Evolutionary conservation across 768 basidiomycete genomes (phyloP).

Genomic region (Boletellus ananas): DNA sequence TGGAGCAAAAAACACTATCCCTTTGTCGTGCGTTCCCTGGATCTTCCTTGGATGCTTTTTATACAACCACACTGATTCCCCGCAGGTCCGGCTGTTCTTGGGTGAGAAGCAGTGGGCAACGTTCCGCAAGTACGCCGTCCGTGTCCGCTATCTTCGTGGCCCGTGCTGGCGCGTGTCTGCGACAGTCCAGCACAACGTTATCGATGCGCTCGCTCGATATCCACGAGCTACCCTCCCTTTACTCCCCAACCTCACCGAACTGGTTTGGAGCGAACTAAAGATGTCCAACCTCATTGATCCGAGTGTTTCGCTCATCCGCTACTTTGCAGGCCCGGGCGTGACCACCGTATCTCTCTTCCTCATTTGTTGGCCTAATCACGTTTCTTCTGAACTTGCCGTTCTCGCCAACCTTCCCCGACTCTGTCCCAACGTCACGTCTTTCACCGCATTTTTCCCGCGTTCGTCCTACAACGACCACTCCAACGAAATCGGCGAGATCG

Average conservation of each 20-base stretch:
- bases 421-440: constrained; percentile 27
- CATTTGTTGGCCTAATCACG: constrained; percentile 23
- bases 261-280: constrained; percentile 25
- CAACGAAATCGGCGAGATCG: constrained; percentile 23
- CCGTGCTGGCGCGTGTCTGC: constrained; percentile 20
- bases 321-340: constrained; percentile 22
- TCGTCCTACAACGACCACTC: constrained; percentile 28
- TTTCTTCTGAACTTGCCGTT: constrained; percentile 18
- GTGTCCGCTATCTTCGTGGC: constrained; percentile 21
- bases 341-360: constrained; percentile 20
- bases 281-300: constrained; percentile 23
- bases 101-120: constrained; percentile 26
- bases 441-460: constrained; percentile 24
- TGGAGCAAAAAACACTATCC: constrained; percentile 22
- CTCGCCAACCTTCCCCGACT: constrained; percentile 16
- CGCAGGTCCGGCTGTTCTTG: constrained; percentile 23
- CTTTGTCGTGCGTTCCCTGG: constrained; percentile 15
- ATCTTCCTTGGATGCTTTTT: not conserved
- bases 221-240: constrained; percentile 15
- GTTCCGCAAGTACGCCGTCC: constrained; percentile 23
- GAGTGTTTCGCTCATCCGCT: constrained; percentile 21
- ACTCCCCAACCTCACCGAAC: constrained; percentile 24
- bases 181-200: constrained; percentile 14
- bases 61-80: not conserved
- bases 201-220: constrained; percentile 13